Evolutionary conservation across 2,329 filamentous ascomycete species (phyloP).

Genomic region (Talaromyces sp.): DNA sequence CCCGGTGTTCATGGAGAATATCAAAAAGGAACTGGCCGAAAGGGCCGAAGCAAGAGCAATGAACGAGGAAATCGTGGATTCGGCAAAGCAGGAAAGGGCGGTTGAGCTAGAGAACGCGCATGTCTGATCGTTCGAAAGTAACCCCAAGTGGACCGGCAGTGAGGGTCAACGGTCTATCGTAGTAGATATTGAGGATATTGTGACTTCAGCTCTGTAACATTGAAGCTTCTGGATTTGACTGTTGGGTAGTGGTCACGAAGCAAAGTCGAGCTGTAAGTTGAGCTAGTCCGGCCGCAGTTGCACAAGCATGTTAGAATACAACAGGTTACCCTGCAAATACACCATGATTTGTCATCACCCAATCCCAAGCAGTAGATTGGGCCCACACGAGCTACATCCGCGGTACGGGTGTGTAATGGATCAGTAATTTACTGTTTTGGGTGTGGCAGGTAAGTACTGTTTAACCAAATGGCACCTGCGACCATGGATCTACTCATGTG

Average conservation of each 20-base stretch:
- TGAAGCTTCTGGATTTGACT: no score
- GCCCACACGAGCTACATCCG: background rate
- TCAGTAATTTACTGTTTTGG: background rate
- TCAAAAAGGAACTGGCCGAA: constrained; percentile 14
- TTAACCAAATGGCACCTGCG: no score
- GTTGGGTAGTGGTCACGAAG: background rate
- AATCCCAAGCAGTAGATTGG: background rate
- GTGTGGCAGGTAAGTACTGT: no score
- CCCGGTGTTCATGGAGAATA: constrained; percentile 1
- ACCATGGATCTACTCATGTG: background rate
- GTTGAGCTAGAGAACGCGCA: background rate
- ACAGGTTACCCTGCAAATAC: background rate
- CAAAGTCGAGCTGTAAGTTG: background rate
- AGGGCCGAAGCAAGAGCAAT: background rate
- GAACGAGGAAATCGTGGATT: constrained; percentile 5
- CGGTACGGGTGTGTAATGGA: background rate
- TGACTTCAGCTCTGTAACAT: no score
- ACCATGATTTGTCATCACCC: background rate
- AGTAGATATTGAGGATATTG: no score
- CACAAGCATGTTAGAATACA: background rate
- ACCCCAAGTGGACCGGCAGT: no score
- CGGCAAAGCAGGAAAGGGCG: background rate
- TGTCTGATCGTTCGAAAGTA: background rate
- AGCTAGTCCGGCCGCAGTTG: background rate
- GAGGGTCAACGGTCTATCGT: no score